Evolutionary conservation across 2,329 filamentous ascomycete species (phyloP).

Genomic region (Aspergillus arachidicola): DNA sequence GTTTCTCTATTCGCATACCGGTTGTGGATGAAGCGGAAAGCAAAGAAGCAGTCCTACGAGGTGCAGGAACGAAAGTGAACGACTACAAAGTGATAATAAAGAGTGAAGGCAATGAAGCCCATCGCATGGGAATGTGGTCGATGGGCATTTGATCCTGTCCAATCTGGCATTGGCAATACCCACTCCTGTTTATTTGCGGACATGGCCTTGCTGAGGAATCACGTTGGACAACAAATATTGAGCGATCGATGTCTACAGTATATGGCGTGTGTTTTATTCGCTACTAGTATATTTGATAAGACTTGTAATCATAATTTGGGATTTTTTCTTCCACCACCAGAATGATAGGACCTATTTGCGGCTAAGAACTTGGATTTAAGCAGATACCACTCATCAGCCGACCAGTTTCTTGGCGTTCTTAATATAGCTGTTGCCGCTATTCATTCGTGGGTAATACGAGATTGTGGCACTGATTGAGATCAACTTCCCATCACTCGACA

Average conservation of each 20-base stretch:
- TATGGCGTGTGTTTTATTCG: neutral
- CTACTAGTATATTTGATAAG: neutral
- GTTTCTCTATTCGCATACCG: conserved; percentile 54
- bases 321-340: neutral
- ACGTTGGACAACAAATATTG: neutral
- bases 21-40: conserved; percentile 39
- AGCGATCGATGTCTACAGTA: neutral
- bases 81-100: neutral
- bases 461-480: neutral
- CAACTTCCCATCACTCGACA: neutral
- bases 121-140: neutral
- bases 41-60: conserved; percentile 26
- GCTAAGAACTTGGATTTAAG: neutral
- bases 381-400: neutral
- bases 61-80: neutral
- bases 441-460: neutral
- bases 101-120: neutral
- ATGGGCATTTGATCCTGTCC: neutral
- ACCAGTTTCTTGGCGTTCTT: neutral
- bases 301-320: conserved; percentile 5
- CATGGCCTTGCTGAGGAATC: neutral
- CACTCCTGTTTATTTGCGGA: neutral
- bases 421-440: neutral
- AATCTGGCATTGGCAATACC: neutral
- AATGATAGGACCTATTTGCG: neutral